Evolutionary conservation across 1,284 basidiomycete genomes (phyloP).

Genomic region (Puccinia polysora): DNA sequence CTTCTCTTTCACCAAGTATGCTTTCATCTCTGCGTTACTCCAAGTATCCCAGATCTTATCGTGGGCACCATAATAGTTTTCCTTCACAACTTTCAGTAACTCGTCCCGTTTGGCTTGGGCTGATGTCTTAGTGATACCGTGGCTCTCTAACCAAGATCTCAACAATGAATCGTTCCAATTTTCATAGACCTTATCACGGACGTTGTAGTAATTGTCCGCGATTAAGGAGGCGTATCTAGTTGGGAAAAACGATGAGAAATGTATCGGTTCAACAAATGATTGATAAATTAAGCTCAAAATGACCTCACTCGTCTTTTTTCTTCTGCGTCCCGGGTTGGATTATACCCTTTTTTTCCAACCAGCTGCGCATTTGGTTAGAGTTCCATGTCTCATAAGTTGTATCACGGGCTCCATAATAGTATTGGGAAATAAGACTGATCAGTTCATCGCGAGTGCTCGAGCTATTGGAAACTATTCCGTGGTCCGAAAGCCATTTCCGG

Average conservation of each 20-base stretch:
- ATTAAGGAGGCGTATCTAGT: constrained; percentile 23
- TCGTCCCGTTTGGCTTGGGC: constrained; percentile 45
- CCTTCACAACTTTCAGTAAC: constrained; percentile 33
- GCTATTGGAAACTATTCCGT: constrained; percentile 63
- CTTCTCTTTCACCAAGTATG: constrained; percentile 49
- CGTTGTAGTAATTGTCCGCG: constrained; percentile 38
- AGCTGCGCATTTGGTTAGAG: constrained; percentile 67
- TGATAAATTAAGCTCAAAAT: neutral
- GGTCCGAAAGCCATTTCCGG: constrained; percentile 75
- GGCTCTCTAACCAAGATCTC: constrained; percentile 48
- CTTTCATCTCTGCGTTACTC: constrained; percentile 62
- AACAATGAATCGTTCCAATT: constrained; percentile 38
- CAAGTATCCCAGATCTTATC: constrained; percentile 53
- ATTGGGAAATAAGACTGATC: constrained; percentile 66
- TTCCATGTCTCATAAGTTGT: constrained; percentile 49
- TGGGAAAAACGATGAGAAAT: constrained; percentile 26
- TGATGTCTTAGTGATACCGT: constrained; percentile 48
- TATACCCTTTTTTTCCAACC: constrained; percentile 51
- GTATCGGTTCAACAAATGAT: constrained; percentile 33
- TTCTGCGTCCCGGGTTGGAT: constrained; percentile 31
- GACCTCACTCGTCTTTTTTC: constrained; percentile 37
- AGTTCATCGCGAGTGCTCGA: constrained; percentile 69
- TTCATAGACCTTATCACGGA: constrained; percentile 22
- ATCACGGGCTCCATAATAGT: constrained; percentile 66
- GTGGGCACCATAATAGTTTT: constrained; percentile 47